Percentiles rank a stretch among this genome's conserved stretches.
phyloP scores from a whole-genome alignment of 495 filamentous ascomycete species.

The Aspergillus bridgeri region DNA sequence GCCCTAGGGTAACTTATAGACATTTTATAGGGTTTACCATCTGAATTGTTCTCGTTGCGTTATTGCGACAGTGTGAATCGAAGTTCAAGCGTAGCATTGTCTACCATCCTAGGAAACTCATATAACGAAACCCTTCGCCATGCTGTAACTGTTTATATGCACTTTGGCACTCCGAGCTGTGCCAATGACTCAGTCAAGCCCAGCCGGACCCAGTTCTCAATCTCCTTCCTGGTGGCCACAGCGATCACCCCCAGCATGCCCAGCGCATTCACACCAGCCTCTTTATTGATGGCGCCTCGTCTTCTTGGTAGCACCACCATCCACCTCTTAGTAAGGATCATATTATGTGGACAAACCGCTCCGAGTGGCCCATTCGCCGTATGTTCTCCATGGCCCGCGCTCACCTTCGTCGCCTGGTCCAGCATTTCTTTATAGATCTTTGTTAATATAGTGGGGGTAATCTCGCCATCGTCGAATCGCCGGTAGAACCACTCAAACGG shows the following conservation, averaged over 20 bases:
- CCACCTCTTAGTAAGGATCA: slow-evolving; percentile 36
- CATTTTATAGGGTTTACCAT: too few species aligned
- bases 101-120: too few species aligned
- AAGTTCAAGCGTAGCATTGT: too few species aligned
- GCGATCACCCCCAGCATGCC: slow-evolving; percentile 42
- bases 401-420: slow-evolving; percentile 19
- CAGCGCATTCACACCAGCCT: slow-evolving; percentile 30
- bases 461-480: not conserved
- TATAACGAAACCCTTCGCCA: too few species aligned
- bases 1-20: too few species aligned
- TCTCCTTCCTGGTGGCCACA: slow-evolving; percentile 23
- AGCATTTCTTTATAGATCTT: slow-evolving; percentile 25
- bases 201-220: slow-evolving; percentile 29
- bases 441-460: slow-evolving; percentile 3
- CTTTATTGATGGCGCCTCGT: slow-evolving; percentile 17
- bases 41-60: too few species aligned
- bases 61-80: too few species aligned
- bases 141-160: not conserved
- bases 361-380: not conserved
- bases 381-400: slow-evolving; percentile 3
- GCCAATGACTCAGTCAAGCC: slow-evolving; percentile 22
- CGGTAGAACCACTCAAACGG: slow-evolving; percentile 11
- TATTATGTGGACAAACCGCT: slow-evolving; percentile 35
- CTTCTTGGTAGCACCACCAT: slow-evolving; percentile 38
- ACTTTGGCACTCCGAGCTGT: slow-evolving; percentile 20